Percentiles rank a stretch among this genome's conserved stretches.
Conservation (phyloP, 2,329 filamentous ascomycete genomes). For the Monilinia fructicola region DNA sequence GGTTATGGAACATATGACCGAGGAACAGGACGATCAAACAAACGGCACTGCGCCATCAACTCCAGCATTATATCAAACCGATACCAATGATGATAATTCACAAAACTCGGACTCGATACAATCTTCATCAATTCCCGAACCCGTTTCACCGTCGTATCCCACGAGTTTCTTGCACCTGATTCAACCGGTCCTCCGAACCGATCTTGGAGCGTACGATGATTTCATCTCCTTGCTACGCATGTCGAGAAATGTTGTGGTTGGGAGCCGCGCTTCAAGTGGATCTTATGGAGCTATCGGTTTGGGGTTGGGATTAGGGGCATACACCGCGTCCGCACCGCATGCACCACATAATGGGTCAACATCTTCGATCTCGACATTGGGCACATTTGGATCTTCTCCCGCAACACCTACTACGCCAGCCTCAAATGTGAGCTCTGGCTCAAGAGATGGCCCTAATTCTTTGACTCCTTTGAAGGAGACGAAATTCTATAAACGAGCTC, state of each 20-base stretch:
- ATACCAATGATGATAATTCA: constrained; percentile 52
- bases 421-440: constrained; percentile 50
- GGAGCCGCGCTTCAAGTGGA: constrained; percentile 69
- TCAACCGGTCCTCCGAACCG: constrained; percentile 77
- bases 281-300: constrained; percentile 60
- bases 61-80: constrained; percentile 70
- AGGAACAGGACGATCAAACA: constrained; percentile 69
- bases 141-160: constrained; percentile 55
- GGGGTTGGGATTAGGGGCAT: constrained; percentile 48
- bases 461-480: constrained; percentile 77
- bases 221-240: constrained; percentile 75
- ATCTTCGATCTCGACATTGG: constrained; percentile 54
- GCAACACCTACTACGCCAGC: constrained; percentile 59
- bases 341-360: constrained; percentile 60
- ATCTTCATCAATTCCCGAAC: constrained; percentile 43
- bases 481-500: constrained; percentile 87
- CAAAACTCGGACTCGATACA: constrained; percentile 40
- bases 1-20: constrained; percentile 84
- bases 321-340: constrained; percentile 43
- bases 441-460: constrained; percentile 41
- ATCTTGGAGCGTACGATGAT: constrained; percentile 79
- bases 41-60: constrained; percentile 73
- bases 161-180: constrained; percentile 80
- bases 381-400: constrained; percentile 54
- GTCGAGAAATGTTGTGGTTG: constrained; percentile 54